Evolutionary conservation across 2,329 filamentous ascomycete genomes (phyloP), one percentile per base, ranked within the genome.

Genomic region (Fusarium sp.): DNA sequence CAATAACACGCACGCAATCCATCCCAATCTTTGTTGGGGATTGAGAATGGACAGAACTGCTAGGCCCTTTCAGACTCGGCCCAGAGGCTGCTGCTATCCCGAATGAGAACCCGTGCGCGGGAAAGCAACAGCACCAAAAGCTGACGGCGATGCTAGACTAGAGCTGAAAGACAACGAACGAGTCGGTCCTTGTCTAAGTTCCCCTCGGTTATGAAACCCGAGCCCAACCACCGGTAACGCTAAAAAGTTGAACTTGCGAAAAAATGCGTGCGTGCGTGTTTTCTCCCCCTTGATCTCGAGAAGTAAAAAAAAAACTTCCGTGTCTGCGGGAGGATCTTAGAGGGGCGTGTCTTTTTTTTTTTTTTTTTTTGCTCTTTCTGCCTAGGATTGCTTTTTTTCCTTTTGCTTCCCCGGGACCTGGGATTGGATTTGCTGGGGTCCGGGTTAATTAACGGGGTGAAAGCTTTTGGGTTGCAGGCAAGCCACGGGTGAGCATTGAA

Each of bases 391-490:
- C 14, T 71, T 61, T 63, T 69, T 45, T 59, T 65, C 62, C 22
- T 14, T 22, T 45, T 45, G 33, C 10, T 27, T 67, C 52, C 45
- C 45, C 70, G 58, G 50, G 27, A 54, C 52, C 58, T 56, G 63
- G 47, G 13, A 67, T 29, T 67, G 56, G 45, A 40, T 40, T 45
- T 40, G 38, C 58, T n/a, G 61, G 57, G 57, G 45, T 47, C 52
- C 29, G 36, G 47, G 25, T 20, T 33, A 65, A 36, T 45, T 65
- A 35, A 35, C 33, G 10, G 18, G 31, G 20, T 13, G 11, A n/a
- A 25, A 33, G 14, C 29, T 38, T 38, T 59, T 58, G 50, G 56
- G 71, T 65, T 71, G 20, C 70, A 73, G 40, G 36, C 70, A 74
- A 74, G 71, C 68, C 65, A 72, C 67, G 47, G 9, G 40, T 59